These are phyloP conservation scores for Colletotrichum lupini DNA, from an alignment of 2,329 filamentous ascomycete genomes.

Conservation along the genomic window DNA sequence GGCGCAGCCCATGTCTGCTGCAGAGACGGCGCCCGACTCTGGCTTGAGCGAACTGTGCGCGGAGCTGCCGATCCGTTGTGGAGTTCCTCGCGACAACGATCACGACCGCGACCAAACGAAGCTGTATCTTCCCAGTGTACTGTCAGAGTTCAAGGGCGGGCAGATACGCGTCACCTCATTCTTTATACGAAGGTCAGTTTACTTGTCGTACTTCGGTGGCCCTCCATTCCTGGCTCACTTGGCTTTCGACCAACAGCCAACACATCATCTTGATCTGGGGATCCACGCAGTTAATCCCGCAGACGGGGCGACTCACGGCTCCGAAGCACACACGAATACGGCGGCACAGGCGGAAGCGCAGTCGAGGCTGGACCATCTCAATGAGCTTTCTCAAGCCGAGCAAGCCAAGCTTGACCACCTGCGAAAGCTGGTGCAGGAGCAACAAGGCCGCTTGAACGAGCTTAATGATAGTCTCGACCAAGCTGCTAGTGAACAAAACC, in stretches of 20 bases:
- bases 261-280: not conserved
- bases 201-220: not conserved
- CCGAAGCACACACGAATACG: not conserved
- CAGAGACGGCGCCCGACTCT: not conserved
- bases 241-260: not conserved
- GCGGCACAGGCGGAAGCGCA: not conserved
- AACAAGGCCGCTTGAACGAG: not conserved
- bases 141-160: not conserved
- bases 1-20: not conserved
- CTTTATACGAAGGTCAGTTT: not conserved
- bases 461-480: not conserved
- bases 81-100: not conserved
- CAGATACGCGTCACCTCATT: not conserved
- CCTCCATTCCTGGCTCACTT: not conserved
- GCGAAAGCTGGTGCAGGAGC: not conserved
- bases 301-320: not conserved
- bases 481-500: not conserved
- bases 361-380: not conserved
- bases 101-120: not conserved
- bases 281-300: not conserved
- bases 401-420: conserved; percentile 2
- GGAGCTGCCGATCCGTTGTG: not conserved
- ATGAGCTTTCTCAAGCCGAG: not conserved
- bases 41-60: not conserved
- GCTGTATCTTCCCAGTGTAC: not conserved